These are phyloP conservation scores for Aquilaria malaccensis DNA, from an alignment of 345 rosid species.

Conservation along the genomic window DNA sequence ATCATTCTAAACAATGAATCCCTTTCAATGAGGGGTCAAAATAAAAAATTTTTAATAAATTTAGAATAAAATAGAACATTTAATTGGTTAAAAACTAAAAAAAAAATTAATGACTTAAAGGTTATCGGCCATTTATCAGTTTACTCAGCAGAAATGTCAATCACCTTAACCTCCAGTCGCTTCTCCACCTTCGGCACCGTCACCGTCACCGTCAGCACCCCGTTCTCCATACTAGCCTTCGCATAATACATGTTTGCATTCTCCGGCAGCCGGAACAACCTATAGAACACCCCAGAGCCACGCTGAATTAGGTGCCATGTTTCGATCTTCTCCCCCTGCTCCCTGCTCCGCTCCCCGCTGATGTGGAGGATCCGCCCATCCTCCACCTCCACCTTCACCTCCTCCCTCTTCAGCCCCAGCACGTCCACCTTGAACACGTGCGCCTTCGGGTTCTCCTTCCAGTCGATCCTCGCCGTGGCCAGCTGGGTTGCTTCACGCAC, in stretches of 20 bases:
- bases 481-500: too few species aligned
- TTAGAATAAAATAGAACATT: too few species aligned
- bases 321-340: conserved; percentile 27
- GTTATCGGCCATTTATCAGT: too few species aligned
- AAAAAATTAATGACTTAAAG: too few species aligned
- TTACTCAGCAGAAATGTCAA: too few species aligned
- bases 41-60: too few species aligned
- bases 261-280: conserved; percentile 29
- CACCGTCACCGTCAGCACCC: conserved; percentile 38
- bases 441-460: too few species aligned
- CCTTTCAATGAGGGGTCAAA: too few species aligned
- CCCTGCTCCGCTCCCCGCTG: conserved; percentile 31
- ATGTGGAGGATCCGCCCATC: conserved; percentile 26
- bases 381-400: conserved; percentile 37
- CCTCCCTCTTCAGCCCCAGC: conserved; percentile 26
- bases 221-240: conserved; percentile 49
- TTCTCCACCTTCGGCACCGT: conserved; percentile 32
- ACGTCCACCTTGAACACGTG: too few species aligned
- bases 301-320: conserved; percentile 28
- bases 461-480: too few species aligned
- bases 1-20: too few species aligned
- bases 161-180: not conserved
- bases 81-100: too few species aligned
- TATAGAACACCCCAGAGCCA: conserved; percentile 23
- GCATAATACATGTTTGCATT: conserved; percentile 29